A percentile compares a stretch with the other conserved stretches of the same genome.
phyloP scores from a whole-genome alignment of 306 rosid genomes.

The Senna siamea region DNA sequence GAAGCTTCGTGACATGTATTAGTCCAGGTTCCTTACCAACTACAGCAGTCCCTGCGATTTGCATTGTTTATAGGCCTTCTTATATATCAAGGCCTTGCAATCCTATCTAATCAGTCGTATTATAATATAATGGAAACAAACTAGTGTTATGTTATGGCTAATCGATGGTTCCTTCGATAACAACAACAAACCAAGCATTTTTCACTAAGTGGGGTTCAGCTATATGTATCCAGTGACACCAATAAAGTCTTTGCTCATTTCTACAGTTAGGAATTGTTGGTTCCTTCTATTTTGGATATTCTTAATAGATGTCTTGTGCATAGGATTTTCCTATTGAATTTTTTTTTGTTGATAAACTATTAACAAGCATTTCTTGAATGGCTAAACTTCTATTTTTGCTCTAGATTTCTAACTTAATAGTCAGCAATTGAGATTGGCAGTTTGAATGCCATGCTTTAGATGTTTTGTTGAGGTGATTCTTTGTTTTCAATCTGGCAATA shows the following conservation, averaged over 20 bases:
- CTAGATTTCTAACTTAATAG: neutral
- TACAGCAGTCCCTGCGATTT: neutral
- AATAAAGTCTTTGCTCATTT: too few relatives aligned
- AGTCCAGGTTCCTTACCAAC: neutral
- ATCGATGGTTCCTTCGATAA: neutral
- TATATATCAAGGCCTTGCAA: neutral
- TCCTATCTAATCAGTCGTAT: neutral
- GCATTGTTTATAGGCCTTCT: neutral
- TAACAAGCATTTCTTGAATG: neutral
- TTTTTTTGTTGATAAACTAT: neutral
- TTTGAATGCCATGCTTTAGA: neutral
- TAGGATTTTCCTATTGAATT: conserved; percentile 22
- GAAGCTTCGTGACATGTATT: neutral
- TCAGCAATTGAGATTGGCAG: neutral
- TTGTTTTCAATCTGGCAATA: neutral
- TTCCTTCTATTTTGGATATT: neutral
- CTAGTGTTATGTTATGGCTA: neutral
- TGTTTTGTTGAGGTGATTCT: neutral
- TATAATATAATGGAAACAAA: neutral
- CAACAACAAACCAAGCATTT: too few relatives aligned
- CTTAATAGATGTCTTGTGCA: neutral
- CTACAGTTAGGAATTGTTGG: too few relatives aligned
- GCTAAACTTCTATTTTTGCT: neutral
- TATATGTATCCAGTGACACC: too few relatives aligned
- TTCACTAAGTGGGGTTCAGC: too few relatives aligned